Evolutionary conservation across 2,329 filamentous ascomycete genomes (phyloP), one percentile per base, ranked within the genome.

Genomic region (Tolypocladium pustulatum): DNA sequence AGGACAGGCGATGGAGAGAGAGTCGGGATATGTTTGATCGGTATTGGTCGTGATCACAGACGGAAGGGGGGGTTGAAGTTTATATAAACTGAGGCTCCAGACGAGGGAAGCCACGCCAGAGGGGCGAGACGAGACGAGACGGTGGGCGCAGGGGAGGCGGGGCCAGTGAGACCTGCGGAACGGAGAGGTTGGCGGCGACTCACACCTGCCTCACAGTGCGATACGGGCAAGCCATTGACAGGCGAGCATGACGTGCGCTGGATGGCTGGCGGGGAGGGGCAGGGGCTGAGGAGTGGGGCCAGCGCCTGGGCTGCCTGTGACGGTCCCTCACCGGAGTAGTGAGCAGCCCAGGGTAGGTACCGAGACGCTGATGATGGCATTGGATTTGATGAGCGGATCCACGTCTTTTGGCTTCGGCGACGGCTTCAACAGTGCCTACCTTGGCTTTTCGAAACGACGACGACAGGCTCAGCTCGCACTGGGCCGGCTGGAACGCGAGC

Each of bases 241-340:
- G 41, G 43, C 53, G 40, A 36, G 53, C n/a, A 72, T 32, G 59
- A 55, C 53, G 53, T 51, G 25, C 27, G 27, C 27, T 30, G 25
- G 25, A 2, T 30, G 43, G 22, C 8, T 7, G 46, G 46, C 1
- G 13, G 17, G 27, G 46, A 6, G 25, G 27, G 46, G 46, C 46
- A 51, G 46, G 27, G 46, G 46, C 46, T 32, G 46, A 25, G 15
- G 46, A 10, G 25, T 4, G 46, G 25, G 46, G 46, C 27, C 4
- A 25, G n/a, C 41, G 41, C 41, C 41, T 12, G 41, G 17, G 41
- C 41, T 46, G 41, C 22, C 41, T 46, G 41, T 6, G 41, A 46
- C 41, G 41, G 41, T 46, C 9, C 41, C 41, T 43, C 40, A 25
- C n/a, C 40, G 15, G 38, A n/a, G 38, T 40, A n/a, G n/a, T n/a